Percentiles rank a stretch among this genome's conserved stretches.
These are phyloP conservation scores for Penicillium paxilli DNA, from an alignment of 495 filamentous ascomycete genomes.

Conservation along the genomic window DNA sequence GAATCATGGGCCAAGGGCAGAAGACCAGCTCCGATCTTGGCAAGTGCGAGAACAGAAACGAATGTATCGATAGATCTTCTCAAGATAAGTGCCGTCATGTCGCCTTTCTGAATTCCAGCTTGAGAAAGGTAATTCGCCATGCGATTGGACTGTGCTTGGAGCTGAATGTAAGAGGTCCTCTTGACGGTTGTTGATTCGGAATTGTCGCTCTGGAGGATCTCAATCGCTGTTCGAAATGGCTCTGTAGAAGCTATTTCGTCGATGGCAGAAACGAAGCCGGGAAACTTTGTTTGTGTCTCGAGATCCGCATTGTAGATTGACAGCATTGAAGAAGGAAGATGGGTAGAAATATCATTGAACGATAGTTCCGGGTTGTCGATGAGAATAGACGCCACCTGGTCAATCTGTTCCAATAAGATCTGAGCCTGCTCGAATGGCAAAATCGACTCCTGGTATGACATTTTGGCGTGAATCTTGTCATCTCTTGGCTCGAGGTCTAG, in stretches of 20 bases:
- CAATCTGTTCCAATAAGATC: constrained; percentile 58
- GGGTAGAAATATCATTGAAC: constrained; percentile 30
- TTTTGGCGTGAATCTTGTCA: constrained; percentile 40
- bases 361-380: constrained; percentile 35
- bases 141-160: constrained; percentile 62
- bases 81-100: constrained; percentile 67
- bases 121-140: constrained; percentile 59
- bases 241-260: constrained; percentile 48
- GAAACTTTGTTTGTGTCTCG: constrained; percentile 7
- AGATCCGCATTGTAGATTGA: constrained; percentile 55
- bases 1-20: constrained; percentile 68
- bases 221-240: constrained; percentile 57
- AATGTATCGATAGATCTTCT: constrained; percentile 70
- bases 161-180: constrained; percentile 57
- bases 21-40: constrained; percentile 74
- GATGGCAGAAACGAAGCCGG: constrained; percentile 49
- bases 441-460: constrained; percentile 51
- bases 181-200: constrained; percentile 24
- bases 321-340: constrained; percentile 39
- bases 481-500: constrained; percentile 65
- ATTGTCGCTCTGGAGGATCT: constrained; percentile 52
- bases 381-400: constrained; percentile 49
- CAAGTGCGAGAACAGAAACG: constrained; percentile 65
- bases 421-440: constrained; percentile 50
- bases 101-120: constrained; percentile 43